Evolutionary conservation across 1,139 yeast genomes (phyloP), one percentile per base, ranked within the genome.

Genomic region (Suhomyces bokatorum): DNA sequence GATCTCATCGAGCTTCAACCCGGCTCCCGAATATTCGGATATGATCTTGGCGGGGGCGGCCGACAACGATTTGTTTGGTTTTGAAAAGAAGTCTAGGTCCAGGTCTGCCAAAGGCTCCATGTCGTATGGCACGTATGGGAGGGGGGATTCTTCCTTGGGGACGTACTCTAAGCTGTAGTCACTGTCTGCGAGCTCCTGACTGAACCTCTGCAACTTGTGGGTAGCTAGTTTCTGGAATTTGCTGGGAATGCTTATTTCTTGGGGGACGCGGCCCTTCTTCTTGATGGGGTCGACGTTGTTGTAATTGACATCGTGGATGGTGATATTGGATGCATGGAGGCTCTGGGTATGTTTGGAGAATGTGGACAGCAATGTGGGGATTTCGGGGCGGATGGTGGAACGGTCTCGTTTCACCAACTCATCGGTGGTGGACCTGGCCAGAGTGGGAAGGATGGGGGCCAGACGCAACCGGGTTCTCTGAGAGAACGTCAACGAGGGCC

Each of bases 221-320:
- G 11, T 13, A n/a, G 31, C 30, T 1, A 35, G 8, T 16, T 27
- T 40, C 10, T 32, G 33, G 14, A 52, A 42, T 46, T 55, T 51
- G 30, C 47, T 39, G 34, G 36, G 13, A 13, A 17, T 11, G 17
- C 14, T 28, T 9, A 20, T 12, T 6, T 37, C 30, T 4, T 33
- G 35, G 9, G 41, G 34, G 17, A 20, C 24, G 6, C 24, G 24
- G 47, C 41, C 29, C 54, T 53, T 45, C 15, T 10, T n/a, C 27
- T 70, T 71, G 16, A 64, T 49, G 0, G 77, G 77, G 46, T 72
- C 77, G 10, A 62, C 69, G 46, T 68, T 60, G 34, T 51, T 54
- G 39, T 42, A 43, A 32, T 54, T 49, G 16, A 51, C 40, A 42
- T 58, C 62, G 17, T 46, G 50, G 4, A 44, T 35, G 5, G 46